phyloP scores from a whole-genome alignment of 495 filamentous ascomycete genomes.

The Amniculicola lignicola region DNA sequence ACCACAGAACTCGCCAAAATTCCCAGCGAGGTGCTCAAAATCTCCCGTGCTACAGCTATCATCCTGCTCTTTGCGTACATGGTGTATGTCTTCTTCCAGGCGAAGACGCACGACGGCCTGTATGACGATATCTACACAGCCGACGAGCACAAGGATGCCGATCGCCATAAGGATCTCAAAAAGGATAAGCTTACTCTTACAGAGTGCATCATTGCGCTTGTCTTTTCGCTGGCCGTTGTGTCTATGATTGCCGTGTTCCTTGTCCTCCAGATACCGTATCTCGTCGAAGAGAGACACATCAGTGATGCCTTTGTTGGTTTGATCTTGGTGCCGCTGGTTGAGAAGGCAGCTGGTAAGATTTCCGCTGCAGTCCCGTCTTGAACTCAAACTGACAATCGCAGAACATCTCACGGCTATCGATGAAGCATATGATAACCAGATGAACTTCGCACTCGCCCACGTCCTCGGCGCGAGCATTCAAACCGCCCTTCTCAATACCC shows the following conservation, averaged over 20 bases:
- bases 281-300: conserved; percentile 62
- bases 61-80: conserved; percentile 76
- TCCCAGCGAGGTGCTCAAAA: conserved; percentile 52
- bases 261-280: conserved; percentile 72
- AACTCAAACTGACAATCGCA: not conserved
- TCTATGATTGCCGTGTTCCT: conserved; percentile 77
- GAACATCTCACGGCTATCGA: conserved; percentile 89
- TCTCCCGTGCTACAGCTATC: conserved; percentile 73
- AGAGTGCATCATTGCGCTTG: conserved; percentile 68
- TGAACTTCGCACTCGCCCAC: conserved; percentile 90
- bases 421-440: conserved; percentile 82
- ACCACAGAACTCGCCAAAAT: conserved; percentile 43
- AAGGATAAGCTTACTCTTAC: conserved; percentile 74
- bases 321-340: conserved; percentile 73
- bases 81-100: conserved; percentile 76
- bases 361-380: not conserved
- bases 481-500: conserved; percentile 84
- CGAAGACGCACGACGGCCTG: conserved; percentile 75
- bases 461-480: conserved; percentile 86
- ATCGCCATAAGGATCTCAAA: conserved; percentile 59
- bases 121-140: conserved; percentile 67
- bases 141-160: conserved; percentile 69
- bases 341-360: conserved; percentile 64
- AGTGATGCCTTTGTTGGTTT: conserved; percentile 57
- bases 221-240: conserved; percentile 67